Base-by-base conservation (phyloP, 768 basidiomycete species). In the Candolleomyces efflorescens region DNA sequence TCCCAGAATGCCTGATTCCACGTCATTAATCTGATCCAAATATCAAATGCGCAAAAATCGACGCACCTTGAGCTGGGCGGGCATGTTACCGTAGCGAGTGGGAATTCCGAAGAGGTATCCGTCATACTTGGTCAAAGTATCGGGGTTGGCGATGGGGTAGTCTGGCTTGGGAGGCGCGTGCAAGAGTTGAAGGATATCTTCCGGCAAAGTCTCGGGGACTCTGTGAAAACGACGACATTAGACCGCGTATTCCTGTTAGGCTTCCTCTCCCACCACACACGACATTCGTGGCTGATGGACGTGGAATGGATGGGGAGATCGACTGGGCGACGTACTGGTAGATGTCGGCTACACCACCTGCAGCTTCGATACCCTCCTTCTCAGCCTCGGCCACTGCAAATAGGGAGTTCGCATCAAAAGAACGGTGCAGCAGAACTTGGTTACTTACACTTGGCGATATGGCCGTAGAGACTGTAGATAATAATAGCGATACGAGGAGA, bases 51-150 rank as follows among this genome's bases (percentile, higher is more conserved):
- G 23, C 22, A 32, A 20, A 1, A 38, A 36, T 11, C 15, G 10
- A 22, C 69, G 1, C 53, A 83, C 86, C 82, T 88, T 89, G 84
- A 84, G 88, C 64, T 94, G 92, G 2, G 77, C 88, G 23, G 92
- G 83, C 70, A 90, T 85, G 65, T 81, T 85, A 43, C 92, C 92
- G 72, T 82, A 95, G 64, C 92, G 87, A 24, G 89, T 89, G 53
- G 87, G 87, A 57, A 92, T 76, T 59, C 90, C 92, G 53, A 92
- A 77, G 61, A 95, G 62, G 79, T 82, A 85, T 5, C 82, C 92
- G 63, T 95, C 90, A 65, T 79, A 89, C 5, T 77, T 57, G 18
- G 72, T 62, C 52, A 96, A 77, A 13, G 69, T 74, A 0, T 74
- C 70, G 23, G 86, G 78, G 2, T 71, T 75, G 64, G 92, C 75